These are phyloP conservation scores for Orbilia quercus DNA, from an alignment of 2,329 filamentous ascomycete genomes.

Conservation along the genomic window DNA sequence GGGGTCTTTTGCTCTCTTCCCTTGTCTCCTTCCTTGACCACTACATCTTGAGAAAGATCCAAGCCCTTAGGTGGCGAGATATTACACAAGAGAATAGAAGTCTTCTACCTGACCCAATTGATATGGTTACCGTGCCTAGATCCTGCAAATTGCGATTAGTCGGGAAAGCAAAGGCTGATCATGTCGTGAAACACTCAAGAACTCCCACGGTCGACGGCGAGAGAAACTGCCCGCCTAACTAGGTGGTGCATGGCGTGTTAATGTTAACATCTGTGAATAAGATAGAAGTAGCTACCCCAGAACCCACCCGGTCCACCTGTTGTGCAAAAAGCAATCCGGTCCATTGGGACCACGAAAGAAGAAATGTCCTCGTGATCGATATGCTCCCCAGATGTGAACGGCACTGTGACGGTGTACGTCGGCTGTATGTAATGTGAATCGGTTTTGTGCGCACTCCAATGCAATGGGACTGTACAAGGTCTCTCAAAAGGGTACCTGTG, in stretches of 20 bases:
- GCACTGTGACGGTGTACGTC: constrained; percentile 43
- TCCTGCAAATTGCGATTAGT: constrained; percentile 46
- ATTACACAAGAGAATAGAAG: constrained; percentile 15
- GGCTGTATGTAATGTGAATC: constrained; percentile 37
- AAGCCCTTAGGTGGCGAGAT: not conserved
- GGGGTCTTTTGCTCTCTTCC: constrained; percentile 12
- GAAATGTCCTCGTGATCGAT: constrained; percentile 49
- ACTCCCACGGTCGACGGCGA: constrained; percentile 24
- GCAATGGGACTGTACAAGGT: constrained; percentile 7
- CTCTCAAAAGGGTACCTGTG: constrained; percentile 17
- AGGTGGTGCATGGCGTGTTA: not conserved
- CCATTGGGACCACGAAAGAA: constrained; percentile 54
- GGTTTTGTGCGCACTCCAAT: constrained; percentile 35
- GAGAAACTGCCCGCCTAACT: constrained; percentile 35
- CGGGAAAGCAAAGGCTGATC: constrained; percentile 41
- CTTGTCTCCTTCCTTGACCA: constrained; percentile 19
- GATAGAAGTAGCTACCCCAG: constrained; percentile 27
- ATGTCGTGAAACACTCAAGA: constrained; percentile 45
- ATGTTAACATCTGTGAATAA: too few species aligned
- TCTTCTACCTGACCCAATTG: constrained; percentile 10
- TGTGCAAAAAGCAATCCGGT: constrained; percentile 41
- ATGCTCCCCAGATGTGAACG: constrained; percentile 52
- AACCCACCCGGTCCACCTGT: constrained; percentile 29
- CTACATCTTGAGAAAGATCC: constrained; percentile 8
- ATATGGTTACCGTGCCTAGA: constrained; percentile 31